Percentiles rank a stretch among this genome's conserved stretches.
phyloP scores from a whole-genome alignment of 2,329 filamentous ascomycete species.

The Colletotrichum karsti region DNA sequence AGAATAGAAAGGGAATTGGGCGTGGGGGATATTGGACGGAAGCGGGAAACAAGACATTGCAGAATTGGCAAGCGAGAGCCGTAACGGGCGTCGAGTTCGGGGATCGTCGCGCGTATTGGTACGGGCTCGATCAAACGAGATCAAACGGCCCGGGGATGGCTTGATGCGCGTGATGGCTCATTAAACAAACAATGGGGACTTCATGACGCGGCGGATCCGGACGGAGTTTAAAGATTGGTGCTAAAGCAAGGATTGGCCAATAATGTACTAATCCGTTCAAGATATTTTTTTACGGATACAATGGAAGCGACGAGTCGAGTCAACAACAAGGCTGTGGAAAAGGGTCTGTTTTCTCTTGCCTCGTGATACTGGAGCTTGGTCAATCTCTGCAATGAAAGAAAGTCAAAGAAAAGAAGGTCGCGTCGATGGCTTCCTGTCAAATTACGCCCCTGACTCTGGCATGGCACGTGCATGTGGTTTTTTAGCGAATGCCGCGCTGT shows the following conservation, averaged over 20 bases:
- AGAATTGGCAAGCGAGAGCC: background rate
- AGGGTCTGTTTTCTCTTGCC: background rate
- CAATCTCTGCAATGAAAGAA: background rate
- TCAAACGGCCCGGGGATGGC: constrained; percentile 11
- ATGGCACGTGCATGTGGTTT: constrained; percentile 16
- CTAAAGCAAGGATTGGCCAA: background rate
- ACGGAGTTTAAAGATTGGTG: constrained; percentile 9
- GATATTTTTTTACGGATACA: no score
- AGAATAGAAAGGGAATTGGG: background rate
- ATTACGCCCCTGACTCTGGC: constrained; percentile 16
- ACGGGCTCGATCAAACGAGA: constrained; percentile 10
- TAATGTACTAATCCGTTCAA: background rate
- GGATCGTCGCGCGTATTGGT: constrained; percentile 9
- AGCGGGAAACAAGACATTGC: background rate
- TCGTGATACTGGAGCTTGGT: no score
- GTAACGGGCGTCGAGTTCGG: background rate
- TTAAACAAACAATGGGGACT: constrained; percentile 17
- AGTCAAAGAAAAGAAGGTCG: background rate
- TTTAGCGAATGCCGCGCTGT: constrained; percentile 3
- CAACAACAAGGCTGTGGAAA: no score
- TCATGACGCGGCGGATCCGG: constrained; percentile 11
- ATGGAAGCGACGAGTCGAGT: no score
- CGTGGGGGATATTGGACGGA: background rate
- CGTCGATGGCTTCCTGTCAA: background rate
- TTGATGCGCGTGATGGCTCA: constrained; percentile 7